Conservation (phyloP, 352 stramenopile genomes). For the Globisporangium megalacanthum region DNA sequence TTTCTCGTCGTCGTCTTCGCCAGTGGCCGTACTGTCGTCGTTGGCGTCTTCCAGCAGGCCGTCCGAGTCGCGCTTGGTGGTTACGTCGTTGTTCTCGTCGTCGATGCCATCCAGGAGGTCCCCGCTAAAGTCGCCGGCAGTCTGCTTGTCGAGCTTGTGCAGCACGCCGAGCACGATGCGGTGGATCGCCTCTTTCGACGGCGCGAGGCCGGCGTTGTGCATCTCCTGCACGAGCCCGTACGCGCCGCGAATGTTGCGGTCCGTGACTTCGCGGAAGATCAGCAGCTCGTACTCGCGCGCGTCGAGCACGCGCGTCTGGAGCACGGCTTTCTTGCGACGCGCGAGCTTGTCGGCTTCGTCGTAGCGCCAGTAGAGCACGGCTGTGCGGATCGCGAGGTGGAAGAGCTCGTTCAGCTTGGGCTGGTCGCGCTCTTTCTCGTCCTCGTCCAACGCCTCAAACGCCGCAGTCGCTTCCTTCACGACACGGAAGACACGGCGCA, state of each 20-base stretch:
- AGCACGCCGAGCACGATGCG: constrained; percentile 59
- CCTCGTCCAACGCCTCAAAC: constrained; percentile 8
- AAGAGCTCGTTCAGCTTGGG: constrained; percentile 49
- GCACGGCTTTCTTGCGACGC: constrained; percentile 44
- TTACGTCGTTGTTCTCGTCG: neutral
- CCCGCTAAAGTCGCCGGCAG: too few relatives aligned
- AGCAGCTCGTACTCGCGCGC: constrained; percentile 58
- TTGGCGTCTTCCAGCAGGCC: constrained; percentile 14
- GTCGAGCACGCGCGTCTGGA: constrained; percentile 21
- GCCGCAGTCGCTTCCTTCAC: constrained; percentile 29
- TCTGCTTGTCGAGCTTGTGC: constrained; percentile 26
- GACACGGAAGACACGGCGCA: constrained; percentile 57
- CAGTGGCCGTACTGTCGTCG: constrained; percentile 9
- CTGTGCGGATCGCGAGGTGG: constrained; percentile 46
- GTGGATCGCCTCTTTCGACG: constrained; percentile 64
- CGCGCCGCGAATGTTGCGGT: constrained; percentile 39
- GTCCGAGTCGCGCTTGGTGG: neutral
- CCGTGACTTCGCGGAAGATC: constrained; percentile 55
- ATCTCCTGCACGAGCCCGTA: constrained; percentile 73
- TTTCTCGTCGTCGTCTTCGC: constrained; percentile 26
- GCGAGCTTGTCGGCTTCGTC: constrained; percentile 49
- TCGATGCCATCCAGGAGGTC: too few relatives aligned
- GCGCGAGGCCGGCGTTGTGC: constrained; percentile 68
- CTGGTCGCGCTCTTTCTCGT: constrained; percentile 14
- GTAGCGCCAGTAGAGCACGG: constrained; percentile 51